phyloP scores from a whole-genome alignment of 2,329 filamentous ascomycete genomes.

The Fusarium acutatum region DNA sequence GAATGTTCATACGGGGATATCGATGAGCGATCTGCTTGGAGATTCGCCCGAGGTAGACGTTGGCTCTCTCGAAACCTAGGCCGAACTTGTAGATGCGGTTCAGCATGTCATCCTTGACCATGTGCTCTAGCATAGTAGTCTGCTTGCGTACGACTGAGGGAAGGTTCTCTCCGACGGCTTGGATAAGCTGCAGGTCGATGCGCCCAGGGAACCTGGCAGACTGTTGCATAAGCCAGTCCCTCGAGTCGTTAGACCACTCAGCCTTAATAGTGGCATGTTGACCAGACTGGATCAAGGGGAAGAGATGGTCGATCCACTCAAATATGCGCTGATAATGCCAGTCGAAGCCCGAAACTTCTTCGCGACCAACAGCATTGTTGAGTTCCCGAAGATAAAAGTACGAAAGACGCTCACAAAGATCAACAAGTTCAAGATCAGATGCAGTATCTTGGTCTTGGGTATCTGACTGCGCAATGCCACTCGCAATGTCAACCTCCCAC shows the following conservation, averaged over 20 bases:
- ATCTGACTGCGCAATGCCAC: not conserved
- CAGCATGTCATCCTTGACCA: slow-evolving; percentile 47
- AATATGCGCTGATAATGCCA: not conserved
- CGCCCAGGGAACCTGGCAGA: not conserved
- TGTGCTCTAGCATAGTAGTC: slow-evolving; percentile 48
- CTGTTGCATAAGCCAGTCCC: not conserved
- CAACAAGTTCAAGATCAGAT: slow-evolving; percentile 1
- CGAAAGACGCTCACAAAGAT: not conserved
- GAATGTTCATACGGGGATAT: slow-evolving; percentile 4
- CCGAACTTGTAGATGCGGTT: slow-evolving; percentile 44
- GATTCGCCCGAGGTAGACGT: slow-evolving; percentile 26
- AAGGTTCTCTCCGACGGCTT: slow-evolving; percentile 46
- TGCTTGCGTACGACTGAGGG: slow-evolving; percentile 46
- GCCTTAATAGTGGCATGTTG: not conserved
- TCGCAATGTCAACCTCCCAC: not conserved
- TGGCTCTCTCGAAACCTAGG: slow-evolving; percentile 2
- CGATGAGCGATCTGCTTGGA: not conserved
- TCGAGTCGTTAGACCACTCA: not conserved
- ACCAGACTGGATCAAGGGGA: not conserved
- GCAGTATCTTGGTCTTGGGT: not conserved
- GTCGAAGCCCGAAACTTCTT: not conserved
- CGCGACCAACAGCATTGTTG: not conserved
- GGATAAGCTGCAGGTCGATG: slow-evolving; percentile 38
- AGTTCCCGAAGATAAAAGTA: not conserved
- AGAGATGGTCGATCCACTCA: not conserved